phyloP scores from a whole-genome alignment of 2,329 filamentous ascomycete genomes.

The Ophiostoma perfectum region DNA sequence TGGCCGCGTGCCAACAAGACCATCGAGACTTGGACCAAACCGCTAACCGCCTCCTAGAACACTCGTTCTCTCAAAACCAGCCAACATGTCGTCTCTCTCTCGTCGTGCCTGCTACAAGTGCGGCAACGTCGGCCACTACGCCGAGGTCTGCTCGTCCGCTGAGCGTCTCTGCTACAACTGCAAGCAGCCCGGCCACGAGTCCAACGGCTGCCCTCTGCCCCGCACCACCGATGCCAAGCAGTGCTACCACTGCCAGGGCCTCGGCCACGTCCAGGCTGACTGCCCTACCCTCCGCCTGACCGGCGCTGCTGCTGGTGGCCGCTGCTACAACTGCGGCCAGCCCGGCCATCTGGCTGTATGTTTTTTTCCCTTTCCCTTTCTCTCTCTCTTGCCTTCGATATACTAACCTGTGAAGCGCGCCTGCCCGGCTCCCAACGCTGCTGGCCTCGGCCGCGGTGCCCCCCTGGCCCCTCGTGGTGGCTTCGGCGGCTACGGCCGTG shows the following conservation, averaged over 20 bases:
- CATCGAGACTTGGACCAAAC: too few relatives aligned
- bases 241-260: constrained; percentile 98
- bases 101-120: constrained; percentile 79
- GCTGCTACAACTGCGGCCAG: constrained; percentile 96
- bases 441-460: constrained; percentile 59
- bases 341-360: constrained; percentile 84
- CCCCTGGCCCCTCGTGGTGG: constrained; percentile 58
- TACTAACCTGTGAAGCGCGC: constrained; percentile 42
- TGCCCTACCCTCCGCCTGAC: constrained; percentile 93
- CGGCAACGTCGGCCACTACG: constrained; percentile 75
- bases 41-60: constrained; percentile 11
- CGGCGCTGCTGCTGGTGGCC: constrained; percentile 72
- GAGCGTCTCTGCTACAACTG: constrained; percentile 99
- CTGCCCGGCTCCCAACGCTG: constrained; percentile 69
- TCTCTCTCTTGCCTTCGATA: not conserved
- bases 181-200: constrained; percentile 93
- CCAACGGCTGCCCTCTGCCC: constrained; percentile 92
- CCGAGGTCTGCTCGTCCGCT: constrained; percentile 92
- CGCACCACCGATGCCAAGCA: constrained; percentile 98
- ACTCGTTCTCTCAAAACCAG: constrained; percentile 25
- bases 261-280: constrained; percentile 97
- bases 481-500: constrained; percentile 57
- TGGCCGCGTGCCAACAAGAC: too few relatives aligned
- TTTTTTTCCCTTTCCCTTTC: constrained; percentile 26
- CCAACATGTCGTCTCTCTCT: constrained; percentile 70